These are phyloP conservation scores for Fusarium longipes DNA, from an alignment of 2,329 filamentous ascomycete species.

Conservation along the genomic window DNA sequence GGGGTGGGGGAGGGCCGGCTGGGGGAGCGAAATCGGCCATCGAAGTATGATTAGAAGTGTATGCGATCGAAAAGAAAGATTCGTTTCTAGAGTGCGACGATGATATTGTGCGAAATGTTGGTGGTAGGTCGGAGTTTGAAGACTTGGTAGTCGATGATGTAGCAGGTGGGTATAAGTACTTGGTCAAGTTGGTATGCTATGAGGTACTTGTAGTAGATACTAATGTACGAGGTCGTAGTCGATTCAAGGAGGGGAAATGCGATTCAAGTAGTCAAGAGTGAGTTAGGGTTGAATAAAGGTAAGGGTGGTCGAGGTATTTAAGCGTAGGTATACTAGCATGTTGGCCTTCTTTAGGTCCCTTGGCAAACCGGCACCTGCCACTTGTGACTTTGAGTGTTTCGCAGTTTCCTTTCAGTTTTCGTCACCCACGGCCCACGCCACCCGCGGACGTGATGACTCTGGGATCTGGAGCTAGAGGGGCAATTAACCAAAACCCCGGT, in stretches of 20 bases:
- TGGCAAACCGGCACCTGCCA: constrained; percentile 28
- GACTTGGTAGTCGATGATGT: constrained; percentile 33
- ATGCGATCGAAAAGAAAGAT: not conserved
- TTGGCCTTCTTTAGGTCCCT: constrained; percentile 11
- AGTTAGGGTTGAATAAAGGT: not conserved
- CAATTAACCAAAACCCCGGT: constrained; percentile 28
- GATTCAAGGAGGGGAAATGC: constrained; percentile 20
- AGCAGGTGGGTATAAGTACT: constrained; percentile 17
- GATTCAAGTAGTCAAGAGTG: constrained; percentile 2
- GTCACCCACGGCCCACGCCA: constrained; percentile 20
- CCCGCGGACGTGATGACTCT: constrained; percentile 9
- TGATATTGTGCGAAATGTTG: not conserved
- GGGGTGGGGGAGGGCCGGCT: constrained; percentile 64
- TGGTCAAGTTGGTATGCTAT: not conserved
- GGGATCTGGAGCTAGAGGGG: constrained; percentile 23
- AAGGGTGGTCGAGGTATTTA: constrained; percentile 25
- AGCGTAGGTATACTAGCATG: too few relatives aligned
- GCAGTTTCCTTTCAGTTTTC: constrained; percentile 11
- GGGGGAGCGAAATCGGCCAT: constrained; percentile 69
- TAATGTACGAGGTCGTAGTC: not conserved
- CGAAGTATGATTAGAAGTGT: constrained; percentile 9
- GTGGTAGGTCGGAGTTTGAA: not conserved
- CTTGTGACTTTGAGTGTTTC: constrained; percentile 36
- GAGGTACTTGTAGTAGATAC: not conserved
- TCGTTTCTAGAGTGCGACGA: not conserved